A percentile compares a stretch with the other conserved stretches of the same genome.
Conservation (phyloP, 306 rosid species). For the Purshia tridentata region DNA sequence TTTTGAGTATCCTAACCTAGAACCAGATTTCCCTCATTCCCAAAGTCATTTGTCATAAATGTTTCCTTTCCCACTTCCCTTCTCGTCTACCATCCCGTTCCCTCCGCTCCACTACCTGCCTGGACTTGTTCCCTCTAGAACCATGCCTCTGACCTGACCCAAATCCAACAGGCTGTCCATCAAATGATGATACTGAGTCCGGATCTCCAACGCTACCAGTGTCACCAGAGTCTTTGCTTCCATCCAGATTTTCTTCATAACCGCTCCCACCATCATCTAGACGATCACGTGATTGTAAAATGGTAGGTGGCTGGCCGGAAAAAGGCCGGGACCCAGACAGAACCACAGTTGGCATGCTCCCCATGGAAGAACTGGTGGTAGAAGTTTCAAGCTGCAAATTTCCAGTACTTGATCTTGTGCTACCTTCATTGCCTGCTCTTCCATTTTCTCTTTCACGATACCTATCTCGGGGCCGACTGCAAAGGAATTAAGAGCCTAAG, state of each 20-base stretch:
- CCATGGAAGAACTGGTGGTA: constrained; percentile 47
- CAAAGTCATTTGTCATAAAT: constrained; percentile 33
- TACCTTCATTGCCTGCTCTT: constrained; percentile 71
- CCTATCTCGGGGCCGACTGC: constrained; percentile 86
- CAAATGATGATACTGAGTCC: constrained; percentile 68
- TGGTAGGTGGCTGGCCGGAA: constrained; percentile 77
- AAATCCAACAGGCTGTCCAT: constrained; percentile 62
- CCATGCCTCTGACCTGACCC: constrained; percentile 77
- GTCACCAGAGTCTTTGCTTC: constrained; percentile 92
- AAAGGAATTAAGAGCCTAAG: constrained; percentile 8
- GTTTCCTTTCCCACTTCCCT: constrained; percentile 98
- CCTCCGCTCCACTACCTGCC: constrained; percentile 77
- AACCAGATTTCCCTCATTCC: background rate
- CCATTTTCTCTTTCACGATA: constrained; percentile 93
- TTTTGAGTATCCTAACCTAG: background rate
- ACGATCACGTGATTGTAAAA: constrained; percentile 84
- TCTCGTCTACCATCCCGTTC: constrained; percentile 81
- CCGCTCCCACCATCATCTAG: constrained; percentile 69
- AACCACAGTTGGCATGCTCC: constrained; percentile 57
- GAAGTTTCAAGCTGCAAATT: constrained; percentile 65
- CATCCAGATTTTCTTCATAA: constrained; percentile 78
- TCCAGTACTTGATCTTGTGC: constrained; percentile 50
- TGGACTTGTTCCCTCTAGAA: constrained; percentile 79
- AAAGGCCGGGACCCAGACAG: constrained; percentile 67
- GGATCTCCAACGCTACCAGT: constrained; percentile 85